Evolutionary conservation across 495 filamentous ascomycete genomes (phyloP).

Genomic region (Tetracladium marchalianum): DNA sequence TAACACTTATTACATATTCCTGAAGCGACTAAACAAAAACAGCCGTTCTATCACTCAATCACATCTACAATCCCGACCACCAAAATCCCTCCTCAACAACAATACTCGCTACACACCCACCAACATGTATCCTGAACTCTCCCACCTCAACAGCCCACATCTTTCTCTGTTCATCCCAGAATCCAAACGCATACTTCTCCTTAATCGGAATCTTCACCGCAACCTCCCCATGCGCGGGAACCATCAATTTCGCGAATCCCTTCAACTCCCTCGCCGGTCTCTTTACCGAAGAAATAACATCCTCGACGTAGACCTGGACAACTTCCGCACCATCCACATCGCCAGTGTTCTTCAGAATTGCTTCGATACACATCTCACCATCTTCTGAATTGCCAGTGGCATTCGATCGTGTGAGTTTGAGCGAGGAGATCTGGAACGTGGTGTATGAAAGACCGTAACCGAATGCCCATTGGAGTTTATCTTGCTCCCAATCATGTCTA

Average conservation of each 20-base stretch:
- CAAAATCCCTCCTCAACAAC: slow-evolving; percentile 41
- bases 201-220: slow-evolving; percentile 29
- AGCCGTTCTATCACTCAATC: too few species aligned
- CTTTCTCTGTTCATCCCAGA: slow-evolving; percentile 55
- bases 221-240: slow-evolving; percentile 56
- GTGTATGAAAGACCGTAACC: slow-evolving; percentile 78
- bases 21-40: too few species aligned
- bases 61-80: not conserved
- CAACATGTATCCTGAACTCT: slow-evolving; percentile 43
- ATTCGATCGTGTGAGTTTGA: slow-evolving; percentile 24
- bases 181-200: slow-evolving; percentile 56
- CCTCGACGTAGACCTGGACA: slow-evolving; percentile 63
- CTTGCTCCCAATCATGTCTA: slow-evolving; percentile 56
- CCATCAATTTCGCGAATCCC: slow-evolving; percentile 62
- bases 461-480: slow-evolving; percentile 55
- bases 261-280: slow-evolving; percentile 68
- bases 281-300: slow-evolving; percentile 21
- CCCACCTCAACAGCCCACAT: slow-evolving; percentile 57
- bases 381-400: slow-evolving; percentile 23
- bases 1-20: too few species aligned
- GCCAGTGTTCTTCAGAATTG: slow-evolving; percentile 61
- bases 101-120: slow-evolving; percentile 37
- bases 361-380: slow-evolving; percentile 44
- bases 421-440: slow-evolving; percentile 53
- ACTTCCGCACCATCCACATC: slow-evolving; percentile 55